phyloP scores from a whole-genome alignment of 225 moss, liverwort and hornwort species.

The Marchantia polymorpha region DNA sequence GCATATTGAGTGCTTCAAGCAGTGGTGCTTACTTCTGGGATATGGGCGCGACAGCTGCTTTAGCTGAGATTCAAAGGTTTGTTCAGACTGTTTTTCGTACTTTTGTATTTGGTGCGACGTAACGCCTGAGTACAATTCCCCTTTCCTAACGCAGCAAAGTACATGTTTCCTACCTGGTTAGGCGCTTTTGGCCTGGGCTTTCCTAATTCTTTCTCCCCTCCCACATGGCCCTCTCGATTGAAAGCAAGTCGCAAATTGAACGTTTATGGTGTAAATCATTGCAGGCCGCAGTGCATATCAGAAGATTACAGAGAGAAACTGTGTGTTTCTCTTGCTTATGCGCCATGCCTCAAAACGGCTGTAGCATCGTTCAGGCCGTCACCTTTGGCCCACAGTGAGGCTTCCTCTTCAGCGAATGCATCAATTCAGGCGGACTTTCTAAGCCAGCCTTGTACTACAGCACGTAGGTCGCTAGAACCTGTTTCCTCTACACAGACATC shows the following conservation, averaged over 20 bases:
- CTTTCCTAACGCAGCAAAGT: not conserved
- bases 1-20: constrained; percentile 69
- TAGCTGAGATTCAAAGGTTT: constrained; percentile 8
- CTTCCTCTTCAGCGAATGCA: constrained; percentile 36
- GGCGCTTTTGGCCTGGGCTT: not conserved
- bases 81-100: not conserved
- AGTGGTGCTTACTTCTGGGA: constrained; percentile 62
- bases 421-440: constrained; percentile 39
- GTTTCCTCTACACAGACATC: constrained; percentile 21
- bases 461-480: constrained; percentile 14
- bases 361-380: constrained; percentile 71
- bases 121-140: not conserved
- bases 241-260: not conserved
- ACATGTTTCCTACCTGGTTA: not conserved
- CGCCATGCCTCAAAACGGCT: constrained; percentile 41
- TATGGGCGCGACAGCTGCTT: constrained; percentile 28
- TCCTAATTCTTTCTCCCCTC: not conserved
- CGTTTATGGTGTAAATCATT: constrained; percentile 6
- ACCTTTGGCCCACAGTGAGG: constrained; percentile 32
- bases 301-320: constrained; percentile 54
- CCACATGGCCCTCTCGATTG: not conserved
- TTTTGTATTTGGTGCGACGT: not conserved
- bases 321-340: constrained; percentile 66
- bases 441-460: constrained; percentile 39
- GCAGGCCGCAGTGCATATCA: constrained; percentile 61